Conservation (phyloP, 2,329 filamentous ascomycete genomes). For the Aurifilum marmelostoma region DNA sequence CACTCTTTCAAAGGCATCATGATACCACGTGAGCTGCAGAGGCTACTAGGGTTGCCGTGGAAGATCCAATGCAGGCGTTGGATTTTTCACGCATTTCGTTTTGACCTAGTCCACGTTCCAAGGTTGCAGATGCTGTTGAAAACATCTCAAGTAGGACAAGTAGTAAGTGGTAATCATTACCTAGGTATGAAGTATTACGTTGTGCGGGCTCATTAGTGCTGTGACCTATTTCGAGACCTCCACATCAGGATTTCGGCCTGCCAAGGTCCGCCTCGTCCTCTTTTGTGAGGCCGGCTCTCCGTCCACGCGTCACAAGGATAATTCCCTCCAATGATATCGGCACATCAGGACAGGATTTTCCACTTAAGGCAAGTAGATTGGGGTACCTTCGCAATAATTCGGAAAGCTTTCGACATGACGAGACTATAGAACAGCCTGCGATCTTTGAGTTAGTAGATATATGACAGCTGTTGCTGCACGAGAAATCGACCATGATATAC, state of each 20-base stretch:
- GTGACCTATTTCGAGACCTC: not conserved
- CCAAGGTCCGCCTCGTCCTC: constrained; percentile 10
- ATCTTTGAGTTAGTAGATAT: not conserved
- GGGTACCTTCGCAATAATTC: not conserved
- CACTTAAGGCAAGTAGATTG: not conserved
- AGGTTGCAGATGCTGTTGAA: too few relatives aligned
- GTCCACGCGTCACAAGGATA: constrained; percentile 2
- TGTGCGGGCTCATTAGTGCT: not conserved
- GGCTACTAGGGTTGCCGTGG: too few relatives aligned
- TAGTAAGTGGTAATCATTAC: not conserved
- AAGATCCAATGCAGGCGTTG: too few relatives aligned
- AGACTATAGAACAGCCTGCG: not conserved
- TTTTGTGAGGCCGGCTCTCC: not conserved
- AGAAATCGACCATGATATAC: not conserved
- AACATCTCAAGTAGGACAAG: not conserved
- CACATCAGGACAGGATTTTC: not conserved
- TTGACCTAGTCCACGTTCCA: too few relatives aligned
- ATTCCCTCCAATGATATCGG: constrained; percentile 10
- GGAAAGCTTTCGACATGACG: not conserved
- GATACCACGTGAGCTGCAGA: too few relatives aligned
- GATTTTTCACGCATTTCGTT: not conserved
- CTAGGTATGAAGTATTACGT: not conserved
- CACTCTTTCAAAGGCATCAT: too few relatives aligned
- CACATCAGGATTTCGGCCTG: constrained; percentile 10
- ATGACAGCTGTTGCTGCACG: not conserved